Evolutionary conservation across 2,329 filamentous ascomycete species (phyloP).

Genomic region (Lithohypha guttulata): DNA sequence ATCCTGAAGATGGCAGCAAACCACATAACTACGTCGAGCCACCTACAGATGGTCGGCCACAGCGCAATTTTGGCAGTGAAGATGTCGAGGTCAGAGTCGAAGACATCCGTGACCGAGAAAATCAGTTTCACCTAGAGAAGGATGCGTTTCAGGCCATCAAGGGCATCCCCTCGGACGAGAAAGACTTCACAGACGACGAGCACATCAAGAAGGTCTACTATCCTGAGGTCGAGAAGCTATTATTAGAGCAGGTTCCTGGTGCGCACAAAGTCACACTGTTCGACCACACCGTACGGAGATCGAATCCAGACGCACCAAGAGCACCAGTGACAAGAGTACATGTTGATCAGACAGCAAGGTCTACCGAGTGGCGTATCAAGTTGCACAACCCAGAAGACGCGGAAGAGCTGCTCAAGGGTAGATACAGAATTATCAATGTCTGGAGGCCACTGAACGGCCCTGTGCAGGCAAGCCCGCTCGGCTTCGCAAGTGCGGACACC

Average conservation of each 20-base stretch:
- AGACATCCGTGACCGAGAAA: slow-evolving; percentile 64
- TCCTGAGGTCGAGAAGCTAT: slow-evolving; percentile 64
- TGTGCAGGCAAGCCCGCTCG: slow-evolving; percentile 47
- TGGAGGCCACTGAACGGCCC: slow-evolving; percentile 60
- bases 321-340: slow-evolving; percentile 63
- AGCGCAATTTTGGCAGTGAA: slow-evolving; percentile 52
- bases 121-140: slow-evolving; percentile 54
- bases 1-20: slow-evolving; percentile 47
- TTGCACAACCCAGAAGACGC: slow-evolving; percentile 59
- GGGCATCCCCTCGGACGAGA: slow-evolving; percentile 45
- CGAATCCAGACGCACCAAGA: slow-evolving; percentile 47
- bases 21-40: slow-evolving; percentile 60
- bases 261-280: slow-evolving; percentile 61
- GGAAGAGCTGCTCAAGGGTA: slow-evolving; percentile 51
- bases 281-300: slow-evolving; percentile 77
- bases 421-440: slow-evolving; percentile 78
- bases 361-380: slow-evolving; percentile 56
- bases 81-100: slow-evolving; percentile 47
- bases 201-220: slow-evolving; percentile 67
- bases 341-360: slow-evolving; percentile 67
- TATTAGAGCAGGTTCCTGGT: slow-evolving; percentile 58
- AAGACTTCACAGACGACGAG: slow-evolving; percentile 55
- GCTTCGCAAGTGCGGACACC: slow-evolving; percentile 45
- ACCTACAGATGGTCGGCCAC: slow-evolving; percentile 49
- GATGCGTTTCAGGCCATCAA: slow-evolving; percentile 63